Conservation (phyloP, 805 yeast species). For the Dipodascus geniculatus region DNA sequence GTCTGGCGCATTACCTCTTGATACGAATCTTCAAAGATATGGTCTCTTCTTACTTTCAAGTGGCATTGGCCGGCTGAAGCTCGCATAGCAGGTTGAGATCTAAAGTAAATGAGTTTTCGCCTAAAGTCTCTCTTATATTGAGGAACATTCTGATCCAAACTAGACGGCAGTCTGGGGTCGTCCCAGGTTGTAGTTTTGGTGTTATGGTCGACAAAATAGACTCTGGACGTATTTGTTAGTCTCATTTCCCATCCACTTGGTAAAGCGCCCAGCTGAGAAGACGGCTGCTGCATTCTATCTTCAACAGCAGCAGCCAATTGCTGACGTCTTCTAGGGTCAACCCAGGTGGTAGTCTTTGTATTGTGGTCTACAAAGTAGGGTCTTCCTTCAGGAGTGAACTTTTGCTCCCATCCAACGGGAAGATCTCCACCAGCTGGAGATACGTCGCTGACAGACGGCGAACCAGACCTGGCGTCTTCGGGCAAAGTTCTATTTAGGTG, state of each 20-base stretch:
- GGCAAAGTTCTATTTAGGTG: constrained; percentile 87
- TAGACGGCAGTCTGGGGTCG: constrained; percentile 96
- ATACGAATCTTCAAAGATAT: constrained; percentile 92
- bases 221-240: constrained; percentile 95
- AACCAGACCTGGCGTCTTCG: constrained; percentile 28
- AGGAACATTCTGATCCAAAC: constrained; percentile 95
- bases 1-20: constrained; percentile 98
- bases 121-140: constrained; percentile 98
- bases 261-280: constrained; percentile 94
- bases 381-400: constrained; percentile 95
- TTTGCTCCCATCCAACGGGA: constrained; percentile 98
- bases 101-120: constrained; percentile 91
- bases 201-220: constrained; percentile 96
- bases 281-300: constrained; percentile 86
- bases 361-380: constrained; percentile 98
- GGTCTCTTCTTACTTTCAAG: constrained; percentile 92
- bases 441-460: constrained; percentile 50
- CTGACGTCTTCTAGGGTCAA: constrained; percentile 98
- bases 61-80: constrained; percentile 98
- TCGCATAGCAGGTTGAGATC: constrained; percentile 96
- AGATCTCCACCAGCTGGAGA: constrained; percentile 96
- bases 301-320: constrained; percentile 37
- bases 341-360: constrained; percentile 99
- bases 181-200: constrained; percentile 99
- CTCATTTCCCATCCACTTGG: constrained; percentile 99